These are phyloP conservation scores for Panaeolus cyanescens DNA, from an alignment of 768 basidiomycete genomes.

Conservation along the genomic window DNA sequence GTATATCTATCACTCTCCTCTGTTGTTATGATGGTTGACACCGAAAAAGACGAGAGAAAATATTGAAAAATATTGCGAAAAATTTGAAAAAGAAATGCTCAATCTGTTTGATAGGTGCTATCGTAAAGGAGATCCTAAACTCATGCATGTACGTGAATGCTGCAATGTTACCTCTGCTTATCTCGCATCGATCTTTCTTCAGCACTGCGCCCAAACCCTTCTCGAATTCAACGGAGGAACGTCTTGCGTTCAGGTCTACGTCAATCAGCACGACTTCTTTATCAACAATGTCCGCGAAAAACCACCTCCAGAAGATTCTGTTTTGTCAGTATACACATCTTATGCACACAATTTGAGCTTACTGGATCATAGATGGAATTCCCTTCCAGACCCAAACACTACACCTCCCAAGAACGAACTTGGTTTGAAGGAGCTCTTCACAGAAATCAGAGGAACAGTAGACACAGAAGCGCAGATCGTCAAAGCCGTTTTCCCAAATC, in stretches of 20 bases:
- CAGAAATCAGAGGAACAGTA: constrained; percentile 88
- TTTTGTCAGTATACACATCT: constrained; percentile 44
- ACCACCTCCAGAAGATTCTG: constrained; percentile 53
- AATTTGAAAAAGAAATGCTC: constrained; percentile 98
- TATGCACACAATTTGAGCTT: background rate
- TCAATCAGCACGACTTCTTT: constrained; percentile 99
- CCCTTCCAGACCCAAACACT: constrained; percentile 77
- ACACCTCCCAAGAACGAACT: constrained; percentile 77
- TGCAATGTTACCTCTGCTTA: background rate
- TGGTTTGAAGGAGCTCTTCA: constrained; percentile 77
- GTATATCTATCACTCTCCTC: constrained; percentile 36
- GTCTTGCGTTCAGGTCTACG: constrained; percentile 97
- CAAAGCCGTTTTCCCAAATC: constrained; percentile 97
- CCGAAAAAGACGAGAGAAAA: constrained; percentile 74
- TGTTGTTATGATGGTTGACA: background rate
- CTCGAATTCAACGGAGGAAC: constrained; percentile 97
- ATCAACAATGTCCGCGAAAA: constrained; percentile 85
- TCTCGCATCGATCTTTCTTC: constrained; percentile 7
- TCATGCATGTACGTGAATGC: constrained; percentile 83
- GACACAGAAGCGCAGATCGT: constrained; percentile 97
- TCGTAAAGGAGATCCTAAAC: constrained; percentile 95
- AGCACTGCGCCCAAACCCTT: constrained; percentile 97
- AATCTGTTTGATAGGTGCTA: constrained; percentile 95
- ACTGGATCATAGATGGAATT: constrained; percentile 65
- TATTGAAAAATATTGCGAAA: constrained; percentile 97